Base-by-base conservation (phyloP, 441 rosid species). In the Euphorbia schlechtendalii region DNA sequence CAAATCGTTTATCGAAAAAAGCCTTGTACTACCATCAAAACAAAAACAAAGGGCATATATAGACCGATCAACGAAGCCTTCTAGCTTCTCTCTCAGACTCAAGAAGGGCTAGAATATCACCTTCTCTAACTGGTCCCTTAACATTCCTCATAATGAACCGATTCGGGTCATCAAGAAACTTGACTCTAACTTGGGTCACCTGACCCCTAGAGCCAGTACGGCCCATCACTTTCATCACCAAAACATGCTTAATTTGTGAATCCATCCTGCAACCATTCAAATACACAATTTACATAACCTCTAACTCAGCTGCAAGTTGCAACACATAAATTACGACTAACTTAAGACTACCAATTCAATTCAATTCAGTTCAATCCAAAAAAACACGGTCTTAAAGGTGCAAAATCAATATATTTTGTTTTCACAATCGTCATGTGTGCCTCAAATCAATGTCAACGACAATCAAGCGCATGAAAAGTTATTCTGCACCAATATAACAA, bases 21-120 rank as follows among this genome's bases (percentile, higher is more conserved):
- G 14, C 6, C 32, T 22, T 40, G 28, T 51, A 48, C 48, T 41
- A 43, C 12, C 56, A 22, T 58, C 51, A 54, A 41, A 70, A 69
- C 11, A 10, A 36, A 15, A 24, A 6, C 32, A 21, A 43, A 17
- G 17, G 24, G 1, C 43, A 30, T 32, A 34, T 22, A 40, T 20
- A 0, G 59, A 28, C 2, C 45, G 14, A 66, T 89, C 84, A 90
- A 17, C 89, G 97, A 25, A 90, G 89, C 69, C 97, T 87, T 82
- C 93, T 84, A 15, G 97, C 97, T 79, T 90, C 97, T 57, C 96
- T 78, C 81, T 90, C 96, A 0, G 91, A 87, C 85, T 90, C 97
- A 8, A 90, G 89, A 51, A 90, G 76, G 25, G 96, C 84, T 43
- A 90, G 91, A 55, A 90, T 70, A 72, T 90, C 97, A 3, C 96